These are phyloP conservation scores for Neurospora sublineolata DNA, from an alignment of 495 filamentous ascomycete genomes.

Conservation along the genomic window DNA sequence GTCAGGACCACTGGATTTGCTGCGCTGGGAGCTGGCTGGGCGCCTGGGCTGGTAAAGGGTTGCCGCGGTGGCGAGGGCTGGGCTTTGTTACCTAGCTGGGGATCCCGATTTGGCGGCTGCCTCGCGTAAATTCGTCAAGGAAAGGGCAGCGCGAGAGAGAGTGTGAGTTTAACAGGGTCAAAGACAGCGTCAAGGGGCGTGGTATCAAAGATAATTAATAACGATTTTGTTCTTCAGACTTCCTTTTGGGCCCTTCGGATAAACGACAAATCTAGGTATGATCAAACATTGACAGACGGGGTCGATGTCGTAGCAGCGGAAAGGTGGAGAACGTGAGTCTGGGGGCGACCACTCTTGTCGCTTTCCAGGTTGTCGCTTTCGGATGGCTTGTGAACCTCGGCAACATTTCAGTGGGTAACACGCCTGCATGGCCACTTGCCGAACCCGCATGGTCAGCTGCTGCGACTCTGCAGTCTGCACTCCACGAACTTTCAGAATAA, in stretches of 20 bases:
- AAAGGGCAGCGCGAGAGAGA: not conserved
- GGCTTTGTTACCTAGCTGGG: not conserved
- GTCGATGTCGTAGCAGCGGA: not conserved
- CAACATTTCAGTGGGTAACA: not conserved
- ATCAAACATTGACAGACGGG: not conserved
- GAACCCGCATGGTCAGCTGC: not conserved
- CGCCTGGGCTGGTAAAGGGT: not conserved
- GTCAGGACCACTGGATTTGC: not conserved
- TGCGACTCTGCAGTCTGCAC: not conserved
- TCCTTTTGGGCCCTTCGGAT: not conserved
- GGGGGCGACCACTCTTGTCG: not conserved
- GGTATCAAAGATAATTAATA: not conserved
- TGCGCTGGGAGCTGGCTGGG: not conserved
- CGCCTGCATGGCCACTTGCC: not conserved
- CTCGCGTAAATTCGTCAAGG: not conserved
- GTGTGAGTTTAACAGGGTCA: not conserved
- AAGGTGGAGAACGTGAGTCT: not conserved
- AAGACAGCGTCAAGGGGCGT: not conserved
- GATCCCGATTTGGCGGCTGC: not conserved
- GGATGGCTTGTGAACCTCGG: not conserved
- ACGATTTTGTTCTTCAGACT: not conserved
- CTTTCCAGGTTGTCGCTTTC: not conserved
- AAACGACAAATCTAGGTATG: not conserved
- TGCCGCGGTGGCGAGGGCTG: not conserved
- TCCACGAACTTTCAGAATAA: not conserved